Conservation (phyloP, 1,284 basidiomycete genomes). For the Inonotus obliquus region DNA sequence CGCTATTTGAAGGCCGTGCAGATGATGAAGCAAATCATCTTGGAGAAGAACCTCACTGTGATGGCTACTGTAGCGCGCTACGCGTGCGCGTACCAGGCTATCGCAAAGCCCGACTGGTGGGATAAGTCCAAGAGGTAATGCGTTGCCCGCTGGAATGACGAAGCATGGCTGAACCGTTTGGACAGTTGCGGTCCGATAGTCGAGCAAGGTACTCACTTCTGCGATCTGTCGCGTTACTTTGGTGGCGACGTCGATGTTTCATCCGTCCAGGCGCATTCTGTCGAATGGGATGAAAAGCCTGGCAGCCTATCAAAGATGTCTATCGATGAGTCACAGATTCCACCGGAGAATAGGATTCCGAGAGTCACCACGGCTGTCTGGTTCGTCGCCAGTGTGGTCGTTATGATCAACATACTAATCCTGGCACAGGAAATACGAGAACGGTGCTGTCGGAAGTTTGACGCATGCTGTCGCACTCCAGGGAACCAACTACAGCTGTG, state of each 20-base stretch:
- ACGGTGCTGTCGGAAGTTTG: constrained; percentile 87
- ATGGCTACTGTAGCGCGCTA: constrained; percentile 97
- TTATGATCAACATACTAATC: constrained; percentile 4
- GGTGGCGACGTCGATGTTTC: constrained; percentile 93
- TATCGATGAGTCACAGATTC: constrained; percentile 76
- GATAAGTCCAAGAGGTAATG: constrained; percentile 82
- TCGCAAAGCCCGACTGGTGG: constrained; percentile 96
- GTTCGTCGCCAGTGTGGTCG: constrained; percentile 33
- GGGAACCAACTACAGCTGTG: constrained; percentile 88
- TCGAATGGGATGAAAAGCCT: constrained; percentile 89
- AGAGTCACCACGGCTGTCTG: constrained; percentile 78
- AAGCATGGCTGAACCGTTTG: background rate
- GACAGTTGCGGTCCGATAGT: constrained; percentile 83
- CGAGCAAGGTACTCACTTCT: constrained; percentile 95
- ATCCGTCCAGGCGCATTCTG: constrained; percentile 79
- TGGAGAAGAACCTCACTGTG: constrained; percentile 93
- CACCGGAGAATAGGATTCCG: constrained; percentile 75
- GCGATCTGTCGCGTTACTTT: constrained; percentile 93
- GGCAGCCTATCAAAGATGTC: constrained; percentile 80
- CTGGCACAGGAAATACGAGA: constrained; percentile 78
- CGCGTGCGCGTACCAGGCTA: constrained; percentile 88
- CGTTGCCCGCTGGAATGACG: background rate
- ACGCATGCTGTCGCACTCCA: constrained; percentile 87
- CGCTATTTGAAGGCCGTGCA: constrained; percentile 94
- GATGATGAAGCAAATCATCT: constrained; percentile 96